phyloP scores from a whole-genome alignment of 768 basidiomycete species.

The Tulasnella sp. region DNA sequence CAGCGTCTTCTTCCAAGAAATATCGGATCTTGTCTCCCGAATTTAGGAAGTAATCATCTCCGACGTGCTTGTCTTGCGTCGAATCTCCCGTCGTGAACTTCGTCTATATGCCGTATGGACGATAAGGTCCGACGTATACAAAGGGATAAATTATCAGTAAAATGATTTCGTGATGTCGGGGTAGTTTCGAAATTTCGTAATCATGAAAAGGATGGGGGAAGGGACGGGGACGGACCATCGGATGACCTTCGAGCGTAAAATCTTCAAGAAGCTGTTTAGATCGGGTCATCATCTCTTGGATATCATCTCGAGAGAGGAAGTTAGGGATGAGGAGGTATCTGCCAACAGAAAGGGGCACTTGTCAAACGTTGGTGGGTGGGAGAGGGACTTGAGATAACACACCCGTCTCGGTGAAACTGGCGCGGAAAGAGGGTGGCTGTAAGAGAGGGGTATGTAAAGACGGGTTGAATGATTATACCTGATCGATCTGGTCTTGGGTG shows the following conservation, averaged over 20 bases:
- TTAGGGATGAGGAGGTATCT: slow-evolving; percentile 80
- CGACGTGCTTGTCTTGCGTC: slow-evolving; percentile 64
- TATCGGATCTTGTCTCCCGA: slow-evolving; percentile 95
- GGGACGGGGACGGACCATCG: slow-evolving; percentile 57
- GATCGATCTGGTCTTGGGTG: slow-evolving; percentile 59
- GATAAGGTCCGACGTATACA: neutral
- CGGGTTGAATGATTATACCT: slow-evolving; percentile 47
- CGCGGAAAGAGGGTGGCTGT: neutral
- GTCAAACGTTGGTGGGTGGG: neutral
- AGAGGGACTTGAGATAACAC: slow-evolving; percentile 39
- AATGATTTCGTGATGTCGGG: slow-evolving; percentile 9
- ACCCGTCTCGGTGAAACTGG: slow-evolving; percentile 67
- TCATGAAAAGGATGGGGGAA: neutral
- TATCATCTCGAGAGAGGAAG: slow-evolving; percentile 67
- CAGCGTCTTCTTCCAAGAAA: slow-evolving; percentile 90
- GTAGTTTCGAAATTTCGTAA: neutral
- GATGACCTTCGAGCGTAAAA: slow-evolving; percentile 78
- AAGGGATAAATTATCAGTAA: neutral
- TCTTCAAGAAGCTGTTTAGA: slow-evolving; percentile 76
- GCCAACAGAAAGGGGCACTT: neutral
- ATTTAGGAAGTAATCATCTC: slow-evolving; percentile 89
- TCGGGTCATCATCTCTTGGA: slow-evolving; percentile 64
- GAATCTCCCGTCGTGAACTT: slow-evolving; percentile 76
- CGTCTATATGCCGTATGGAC: slow-evolving; percentile 55
- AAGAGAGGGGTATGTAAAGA: neutral